Percentiles rank a stretch among this genome's conserved stretches.
phyloP scores from a whole-genome alignment of 169 alveolate species.

The Neospora caninum region DNA sequence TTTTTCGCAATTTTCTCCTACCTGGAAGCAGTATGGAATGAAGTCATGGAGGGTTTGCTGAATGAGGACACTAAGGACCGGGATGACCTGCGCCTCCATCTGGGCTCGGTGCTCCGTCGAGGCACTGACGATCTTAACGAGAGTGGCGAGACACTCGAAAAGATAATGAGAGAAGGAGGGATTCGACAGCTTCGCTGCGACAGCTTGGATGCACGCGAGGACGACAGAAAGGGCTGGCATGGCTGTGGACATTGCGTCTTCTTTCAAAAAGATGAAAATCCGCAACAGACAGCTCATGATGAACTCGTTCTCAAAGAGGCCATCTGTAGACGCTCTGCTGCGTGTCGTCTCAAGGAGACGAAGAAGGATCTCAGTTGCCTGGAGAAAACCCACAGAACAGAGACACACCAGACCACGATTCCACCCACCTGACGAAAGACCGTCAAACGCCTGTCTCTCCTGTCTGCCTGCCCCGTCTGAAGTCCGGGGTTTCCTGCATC shows the following conservation, averaged over 20 bases:
- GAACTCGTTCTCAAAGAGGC: conserved; percentile 23
- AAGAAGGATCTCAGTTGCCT: conserved; percentile 28
- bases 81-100: conserved; percentile 48
- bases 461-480: no score
- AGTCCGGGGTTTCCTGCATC: no score
- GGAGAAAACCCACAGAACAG: not conserved
- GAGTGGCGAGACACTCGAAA: conserved; percentile 53
- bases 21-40: conserved; percentile 64
- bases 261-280: not conserved
- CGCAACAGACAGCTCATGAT: conserved; percentile 21
- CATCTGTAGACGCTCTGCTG: not conserved
- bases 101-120: conserved; percentile 35
- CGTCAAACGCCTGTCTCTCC: no score
- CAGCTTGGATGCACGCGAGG: conserved; percentile 42
- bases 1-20: not conserved
- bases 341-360: conserved; percentile 4
- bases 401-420: not conserved
- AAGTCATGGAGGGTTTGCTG: conserved; percentile 53
- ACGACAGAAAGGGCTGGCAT: conserved; percentile 42
- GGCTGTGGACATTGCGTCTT: not conserved
- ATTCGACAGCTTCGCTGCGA: conserved; percentile 42
- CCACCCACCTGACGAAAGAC: no score
- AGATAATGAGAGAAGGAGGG: conserved; percentile 53
- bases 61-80: conserved; percentile 54
- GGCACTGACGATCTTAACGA: conserved; percentile 35